phyloP scores from a whole-genome alignment of 257 asterid species.

The Rauvolfia tetraphylla region DNA sequence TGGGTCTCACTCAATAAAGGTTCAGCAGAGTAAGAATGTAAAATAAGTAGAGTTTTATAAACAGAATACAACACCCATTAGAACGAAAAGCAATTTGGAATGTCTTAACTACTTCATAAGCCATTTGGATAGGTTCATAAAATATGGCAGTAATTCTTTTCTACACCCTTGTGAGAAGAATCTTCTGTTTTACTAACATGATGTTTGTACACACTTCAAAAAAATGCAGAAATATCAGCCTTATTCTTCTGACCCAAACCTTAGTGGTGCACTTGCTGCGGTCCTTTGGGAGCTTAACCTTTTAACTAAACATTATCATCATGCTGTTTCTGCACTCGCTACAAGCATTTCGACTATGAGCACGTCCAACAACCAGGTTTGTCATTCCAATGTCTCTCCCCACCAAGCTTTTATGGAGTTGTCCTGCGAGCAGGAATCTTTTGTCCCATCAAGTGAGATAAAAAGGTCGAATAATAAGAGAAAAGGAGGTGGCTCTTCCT shows the following conservation, averaged over 20 bases:
- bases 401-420: constrained; percentile 64
- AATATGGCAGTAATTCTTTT: not conserved
- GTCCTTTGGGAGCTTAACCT: constrained; percentile 98
- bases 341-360: constrained; percentile 62
- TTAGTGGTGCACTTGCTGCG: constrained; percentile 91
- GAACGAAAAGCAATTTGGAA: not conserved
- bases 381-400: constrained; percentile 64
- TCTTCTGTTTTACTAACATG: not conserved
- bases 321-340: constrained; percentile 57
- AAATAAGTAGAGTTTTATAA: not conserved
- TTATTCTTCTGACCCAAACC: constrained; percentile 78
- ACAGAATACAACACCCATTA: not conserved
- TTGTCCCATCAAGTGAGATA: constrained; percentile 25
- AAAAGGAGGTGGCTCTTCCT: constrained; percentile 24
- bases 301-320: constrained; percentile 72
- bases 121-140: not conserved
- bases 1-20: no score
- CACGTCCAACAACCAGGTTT: constrained; percentile 51
- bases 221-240: constrained; percentile 77
- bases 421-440: constrained; percentile 43
- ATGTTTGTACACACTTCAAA: constrained; percentile 17
- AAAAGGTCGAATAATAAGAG: constrained; percentile 39
- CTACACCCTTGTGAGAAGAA: not conserved
- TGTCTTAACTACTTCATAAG: not conserved
- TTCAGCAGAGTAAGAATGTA: not conserved